phyloP scores from a whole-genome alignment of 2,329 filamentous ascomycete genomes.

The Ophiocordyceps polyrhachis-furcata region DNA sequence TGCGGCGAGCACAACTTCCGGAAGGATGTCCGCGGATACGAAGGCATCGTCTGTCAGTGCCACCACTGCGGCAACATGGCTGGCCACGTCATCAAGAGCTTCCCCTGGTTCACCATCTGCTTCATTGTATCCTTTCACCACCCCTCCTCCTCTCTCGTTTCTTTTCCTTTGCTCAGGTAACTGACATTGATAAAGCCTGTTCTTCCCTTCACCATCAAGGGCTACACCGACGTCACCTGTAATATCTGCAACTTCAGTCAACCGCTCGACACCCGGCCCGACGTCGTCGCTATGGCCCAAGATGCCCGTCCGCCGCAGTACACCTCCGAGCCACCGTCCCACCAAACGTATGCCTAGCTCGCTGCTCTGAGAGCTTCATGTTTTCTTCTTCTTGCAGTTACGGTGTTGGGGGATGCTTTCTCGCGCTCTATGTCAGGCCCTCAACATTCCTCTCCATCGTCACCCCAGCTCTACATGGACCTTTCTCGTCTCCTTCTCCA shows the following conservation, averaged over 20 bases:
- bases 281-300: conserved; percentile 33
- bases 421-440: not conserved
- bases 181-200: conserved; percentile 30
- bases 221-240: conserved; percentile 52
- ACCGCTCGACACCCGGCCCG: conserved; percentile 37
- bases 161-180: not conserved
- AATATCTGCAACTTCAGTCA: conserved; percentile 62
- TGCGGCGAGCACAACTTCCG: conserved; percentile 44
- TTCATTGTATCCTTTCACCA: conserved; percentile 33
- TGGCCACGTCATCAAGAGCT: conserved; percentile 39
- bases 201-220: conserved; percentile 49
- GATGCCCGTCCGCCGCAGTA: conserved; percentile 15
- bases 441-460: not conserved
- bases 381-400: too few relatives aligned
- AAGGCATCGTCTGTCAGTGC: conserved; percentile 42
- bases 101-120: conserved; percentile 66
- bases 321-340: not conserved
- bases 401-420: not conserved
- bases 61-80: conserved; percentile 49
- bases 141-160: not conserved
- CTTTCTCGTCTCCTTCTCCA: not conserved
- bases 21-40: conserved; percentile 40
- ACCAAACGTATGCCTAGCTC: not conserved
- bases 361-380: not conserved
- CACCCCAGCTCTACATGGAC: not conserved